Evolutionary conservation across 2,329 filamentous ascomycete species (phyloP).

Genomic region (Sporothrix luriei): DNA sequence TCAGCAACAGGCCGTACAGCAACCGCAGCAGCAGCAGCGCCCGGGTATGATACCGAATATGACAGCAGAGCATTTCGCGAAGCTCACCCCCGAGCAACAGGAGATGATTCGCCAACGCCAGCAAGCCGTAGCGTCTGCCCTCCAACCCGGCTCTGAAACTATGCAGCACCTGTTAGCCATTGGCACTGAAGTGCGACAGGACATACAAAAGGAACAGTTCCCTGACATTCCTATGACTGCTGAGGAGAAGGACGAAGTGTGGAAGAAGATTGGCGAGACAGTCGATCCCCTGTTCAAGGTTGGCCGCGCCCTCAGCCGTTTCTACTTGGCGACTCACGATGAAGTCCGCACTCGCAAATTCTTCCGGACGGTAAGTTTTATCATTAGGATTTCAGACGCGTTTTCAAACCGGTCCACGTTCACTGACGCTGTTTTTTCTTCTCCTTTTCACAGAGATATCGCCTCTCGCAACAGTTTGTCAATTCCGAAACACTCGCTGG

Average conservation of each 20-base stretch:
- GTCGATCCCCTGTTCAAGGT: slow-evolving; percentile 50
- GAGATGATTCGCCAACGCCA: slow-evolving; percentile 38
- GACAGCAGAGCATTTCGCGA: slow-evolving; percentile 47
- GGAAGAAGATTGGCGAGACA: slow-evolving; percentile 49
- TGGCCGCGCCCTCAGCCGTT: slow-evolving; percentile 48
- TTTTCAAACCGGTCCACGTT: background rate
- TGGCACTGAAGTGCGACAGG: slow-evolving; percentile 42
- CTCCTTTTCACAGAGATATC: slow-evolving; percentile 50
- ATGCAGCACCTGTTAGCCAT: slow-evolving; percentile 42
- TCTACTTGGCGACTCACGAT: slow-evolving; percentile 47
- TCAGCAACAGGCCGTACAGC: slow-evolving; percentile 35
- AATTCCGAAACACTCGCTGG: slow-evolving; percentile 53
- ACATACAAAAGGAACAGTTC: slow-evolving; percentile 47
- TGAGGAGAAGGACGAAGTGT: slow-evolving; percentile 50
- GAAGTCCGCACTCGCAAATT: slow-evolving; percentile 56
- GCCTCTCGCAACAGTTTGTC: slow-evolving; percentile 57
- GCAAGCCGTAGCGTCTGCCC: slow-evolving; percentile 36
- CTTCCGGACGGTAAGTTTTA: slow-evolving; percentile 53
- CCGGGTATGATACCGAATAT: slow-evolving; percentile 40
- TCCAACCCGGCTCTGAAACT: slow-evolving; percentile 45
- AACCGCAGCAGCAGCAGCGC: slow-evolving; percentile 37
- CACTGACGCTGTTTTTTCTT: background rate
- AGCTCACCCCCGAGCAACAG: slow-evolving; percentile 49
- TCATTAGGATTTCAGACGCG: slow-evolving; percentile 29
- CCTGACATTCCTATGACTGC: slow-evolving; percentile 52